Evolutionary conservation across 2,329 filamentous ascomycete species (phyloP).

Genomic region (Tolypocladium ophioglossoides): DNA sequence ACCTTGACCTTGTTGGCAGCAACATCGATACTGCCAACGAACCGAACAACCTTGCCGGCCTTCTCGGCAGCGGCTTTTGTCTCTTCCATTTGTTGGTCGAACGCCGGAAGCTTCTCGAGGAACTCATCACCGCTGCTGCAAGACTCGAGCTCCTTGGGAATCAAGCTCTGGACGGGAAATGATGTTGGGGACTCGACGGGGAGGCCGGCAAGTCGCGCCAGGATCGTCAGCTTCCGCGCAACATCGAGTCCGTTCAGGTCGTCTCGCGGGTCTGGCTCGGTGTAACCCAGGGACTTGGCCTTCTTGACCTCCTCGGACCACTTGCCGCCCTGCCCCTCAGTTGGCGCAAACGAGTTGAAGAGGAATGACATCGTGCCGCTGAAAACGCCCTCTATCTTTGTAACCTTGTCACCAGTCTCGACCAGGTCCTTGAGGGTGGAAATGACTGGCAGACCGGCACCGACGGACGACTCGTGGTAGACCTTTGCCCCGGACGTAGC

Average conservation of each 20-base stretch:
- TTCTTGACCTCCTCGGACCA: slow-evolving; percentile 90
- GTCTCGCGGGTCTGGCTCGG: slow-evolving; percentile 77
- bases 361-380: slow-evolving; percentile 96
- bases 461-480: slow-evolving; percentile 92
- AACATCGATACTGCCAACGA: slow-evolving; percentile 88
- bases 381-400: slow-evolving; percentile 92
- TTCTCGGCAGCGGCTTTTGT: slow-evolving; percentile 76
- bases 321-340: slow-evolving; percentile 59
- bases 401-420: slow-evolving; percentile 84
- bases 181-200: slow-evolving; percentile 72
- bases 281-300: slow-evolving; percentile 88
- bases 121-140: slow-evolving; percentile 76
- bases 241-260: slow-evolving; percentile 84
- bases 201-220: slow-evolving; percentile 76
- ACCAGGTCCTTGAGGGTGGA: slow-evolving; percentile 92
- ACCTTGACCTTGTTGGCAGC: slow-evolving; percentile 76
- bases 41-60: slow-evolving; percentile 85
- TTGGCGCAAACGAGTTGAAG: slow-evolving; percentile 93
- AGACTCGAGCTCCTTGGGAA: slow-evolving; percentile 75
- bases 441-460: slow-evolving; percentile 85
- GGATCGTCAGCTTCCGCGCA: slow-evolving; percentile 90
- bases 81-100: slow-evolving; percentile 83
- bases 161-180: slow-evolving; percentile 90
- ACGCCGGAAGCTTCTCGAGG: slow-evolving; percentile 65
- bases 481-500: slow-evolving; percentile 64